These are phyloP conservation scores for Talaromyces proteolyticus DNA, from an alignment of 495 filamentous ascomycete genomes.

Conservation along the genomic window DNA sequence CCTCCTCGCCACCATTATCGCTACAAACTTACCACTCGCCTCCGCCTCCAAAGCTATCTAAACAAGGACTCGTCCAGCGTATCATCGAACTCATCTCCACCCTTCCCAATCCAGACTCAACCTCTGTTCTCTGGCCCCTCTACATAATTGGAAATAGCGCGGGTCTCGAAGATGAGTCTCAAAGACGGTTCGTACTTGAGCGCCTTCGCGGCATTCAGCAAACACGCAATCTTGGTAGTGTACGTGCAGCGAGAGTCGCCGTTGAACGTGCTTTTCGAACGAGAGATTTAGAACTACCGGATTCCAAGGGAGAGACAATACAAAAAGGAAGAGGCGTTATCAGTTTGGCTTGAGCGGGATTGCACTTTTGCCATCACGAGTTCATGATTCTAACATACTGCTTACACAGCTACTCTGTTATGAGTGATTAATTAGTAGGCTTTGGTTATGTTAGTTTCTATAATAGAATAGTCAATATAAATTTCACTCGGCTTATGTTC, in stretches of 20 bases:
- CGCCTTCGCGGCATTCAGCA: constrained; percentile 7
- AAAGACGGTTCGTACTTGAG: constrained; percentile 14
- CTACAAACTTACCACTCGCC: background rate
- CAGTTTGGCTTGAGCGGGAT: background rate
- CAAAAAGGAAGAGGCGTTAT: background rate
- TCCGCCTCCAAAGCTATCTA: background rate
- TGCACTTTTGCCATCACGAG: too few species aligned
- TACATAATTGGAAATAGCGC: constrained; percentile 10
- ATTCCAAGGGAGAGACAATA: background rate
- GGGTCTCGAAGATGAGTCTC: constrained; percentile 11
- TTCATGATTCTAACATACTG: too few species aligned
- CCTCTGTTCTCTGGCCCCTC: constrained; percentile 14
- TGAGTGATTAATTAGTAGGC: too few species aligned
- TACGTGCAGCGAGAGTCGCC: constrained; percentile 7
- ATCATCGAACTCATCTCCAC: constrained; percentile 9
- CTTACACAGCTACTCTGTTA: too few species aligned
- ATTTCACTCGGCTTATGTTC: background rate
- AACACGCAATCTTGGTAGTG: constrained; percentile 13
- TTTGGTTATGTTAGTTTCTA: too few species aligned
- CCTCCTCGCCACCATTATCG: background rate
- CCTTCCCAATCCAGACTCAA: constrained; percentile 5
- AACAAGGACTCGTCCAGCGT: constrained; percentile 4
- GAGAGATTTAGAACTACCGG: background rate
- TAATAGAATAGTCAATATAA: too few species aligned
- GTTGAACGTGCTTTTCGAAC: constrained; percentile 12